Evolutionary conservation across 2,329 filamentous ascomycete genomes (phyloP).

Genomic region (Calycina marina): DNA sequence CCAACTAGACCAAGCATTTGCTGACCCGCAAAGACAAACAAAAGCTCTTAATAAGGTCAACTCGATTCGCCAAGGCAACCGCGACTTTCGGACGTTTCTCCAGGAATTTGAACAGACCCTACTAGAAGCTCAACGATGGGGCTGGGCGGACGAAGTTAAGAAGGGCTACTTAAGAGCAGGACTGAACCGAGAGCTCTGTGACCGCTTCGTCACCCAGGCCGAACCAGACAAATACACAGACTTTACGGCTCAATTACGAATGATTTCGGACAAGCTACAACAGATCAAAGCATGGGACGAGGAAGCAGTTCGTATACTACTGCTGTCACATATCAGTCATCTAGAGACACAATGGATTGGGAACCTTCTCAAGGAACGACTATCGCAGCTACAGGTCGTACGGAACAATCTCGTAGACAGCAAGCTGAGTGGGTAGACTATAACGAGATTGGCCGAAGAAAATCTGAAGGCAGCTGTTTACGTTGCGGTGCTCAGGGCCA

Average conservation of each 20-base stretch:
- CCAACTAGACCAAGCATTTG: not conserved
- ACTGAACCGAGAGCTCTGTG: no score
- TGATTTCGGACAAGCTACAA: not conserved
- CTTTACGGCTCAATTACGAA: not conserved
- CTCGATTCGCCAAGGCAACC: not conserved
- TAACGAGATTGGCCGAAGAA: not conserved
- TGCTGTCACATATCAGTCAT: no score
- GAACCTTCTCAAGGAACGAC: not conserved
- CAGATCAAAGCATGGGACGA: not conserved
- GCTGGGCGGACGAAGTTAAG: not conserved
- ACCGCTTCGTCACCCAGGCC: not conserved
- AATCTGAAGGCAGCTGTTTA: not conserved
- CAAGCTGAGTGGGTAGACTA: no score
- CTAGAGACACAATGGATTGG: no score
- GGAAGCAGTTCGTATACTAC: no score
- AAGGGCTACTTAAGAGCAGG: not conserved
- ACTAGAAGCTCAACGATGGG: not conserved
- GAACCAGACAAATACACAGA: not conserved
- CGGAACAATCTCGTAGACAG: not conserved
- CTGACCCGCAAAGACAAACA: not conserved
- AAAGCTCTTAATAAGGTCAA: not conserved
- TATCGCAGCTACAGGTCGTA: no score
- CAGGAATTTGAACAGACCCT: not conserved
- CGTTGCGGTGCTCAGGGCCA: not conserved
- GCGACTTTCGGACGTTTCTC: not conserved